Evolutionary conservation across 2,329 filamentous ascomycete genomes (phyloP), one percentile per base, ranked within the genome.

Genomic region (Westerdykella aurantiaca): DNA sequence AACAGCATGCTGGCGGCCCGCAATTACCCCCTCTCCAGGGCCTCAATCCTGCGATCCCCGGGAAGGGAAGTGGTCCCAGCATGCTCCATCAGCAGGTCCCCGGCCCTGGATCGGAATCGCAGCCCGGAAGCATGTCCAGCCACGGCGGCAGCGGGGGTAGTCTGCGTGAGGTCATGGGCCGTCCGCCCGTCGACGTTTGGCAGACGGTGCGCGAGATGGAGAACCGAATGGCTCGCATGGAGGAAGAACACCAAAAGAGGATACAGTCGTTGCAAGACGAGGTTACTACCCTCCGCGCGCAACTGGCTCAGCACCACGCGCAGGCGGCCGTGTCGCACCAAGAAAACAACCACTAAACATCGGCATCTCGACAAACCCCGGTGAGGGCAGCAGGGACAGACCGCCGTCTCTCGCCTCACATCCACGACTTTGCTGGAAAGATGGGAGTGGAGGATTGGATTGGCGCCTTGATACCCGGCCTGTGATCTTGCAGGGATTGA

Each of bases 121-220:
- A 78, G 55, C 73, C 74, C 18, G 66, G 69, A 41, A 74, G 69
- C 49, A 66, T 71, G 61, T 75, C 73, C 6, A 75, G 72, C 45
- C 75, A 84, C 58, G 74, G 77, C 16, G 78, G 75, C 39, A 80
- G 76, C 39, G 75, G 71, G 13, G 79, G 78, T 47, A 82, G 79
- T 57, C 80, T 79, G 51, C 79, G 79, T 48, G 88, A 87, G 54
- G 74, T 88, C 47, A 83, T 88, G 63, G 80, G 41, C 69, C 80
- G 49, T 22, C 56, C 60, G 12, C 46, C 51, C 7, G 47, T 61
- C 22, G 82, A 81, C 34, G 71, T 90, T 7, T 88, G 83, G 83
- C 70, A 75, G 4, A 88, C 88, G 56, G 79, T 90, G 29, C 81
- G 87, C 44, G 76, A 75, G 14, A 71, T 91, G 39, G 86, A 91